phyloP scores from a whole-genome alignment of 202 grass and related monocot species.

The Bolboschoenoplectus hybrid region DNA sequence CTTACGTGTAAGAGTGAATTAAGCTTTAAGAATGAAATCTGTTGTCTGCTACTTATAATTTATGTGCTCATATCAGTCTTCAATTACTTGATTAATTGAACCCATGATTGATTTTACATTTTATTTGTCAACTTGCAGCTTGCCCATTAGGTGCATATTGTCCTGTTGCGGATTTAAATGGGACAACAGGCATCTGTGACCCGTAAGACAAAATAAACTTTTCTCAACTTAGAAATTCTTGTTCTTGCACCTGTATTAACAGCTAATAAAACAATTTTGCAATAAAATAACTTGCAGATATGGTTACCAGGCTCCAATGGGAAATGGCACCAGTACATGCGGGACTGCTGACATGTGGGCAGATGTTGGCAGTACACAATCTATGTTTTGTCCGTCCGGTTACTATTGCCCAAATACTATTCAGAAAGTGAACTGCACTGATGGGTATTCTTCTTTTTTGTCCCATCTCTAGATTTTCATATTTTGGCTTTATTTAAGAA shows the following conservation, averaged over 20 bases:
- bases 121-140: conserved; percentile 50
- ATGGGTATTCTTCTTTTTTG: conserved; percentile 70
- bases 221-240: background rate
- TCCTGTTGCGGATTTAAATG: conserved; percentile 56
- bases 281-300: conserved; percentile 54
- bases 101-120: background rate
- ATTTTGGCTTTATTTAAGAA: background rate
- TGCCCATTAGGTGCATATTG: conserved; percentile 92
- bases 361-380: conserved; percentile 61
- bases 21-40: background rate
- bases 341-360: conserved; percentile 85
- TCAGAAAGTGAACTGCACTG: conserved; percentile 51
- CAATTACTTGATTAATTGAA: conserved; percentile 10
- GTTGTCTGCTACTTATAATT: background rate
- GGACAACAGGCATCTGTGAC: conserved; percentile 70
- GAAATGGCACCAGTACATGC: conserved; percentile 49
- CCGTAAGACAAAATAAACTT: conserved; percentile 64
- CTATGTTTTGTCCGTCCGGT: conserved; percentile 80
- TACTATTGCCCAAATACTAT: conserved; percentile 75
- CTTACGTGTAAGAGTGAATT: background rate
- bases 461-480: background rate
- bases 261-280: conserved; percentile 21
- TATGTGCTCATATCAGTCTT: background rate
- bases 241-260: background rate
- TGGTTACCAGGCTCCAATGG: conserved; percentile 69